Evolutionary conservation across 768 basidiomycete species (phyloP), one percentile per base, ranked within the genome.

Genomic region (Boletus sp.): DNA sequence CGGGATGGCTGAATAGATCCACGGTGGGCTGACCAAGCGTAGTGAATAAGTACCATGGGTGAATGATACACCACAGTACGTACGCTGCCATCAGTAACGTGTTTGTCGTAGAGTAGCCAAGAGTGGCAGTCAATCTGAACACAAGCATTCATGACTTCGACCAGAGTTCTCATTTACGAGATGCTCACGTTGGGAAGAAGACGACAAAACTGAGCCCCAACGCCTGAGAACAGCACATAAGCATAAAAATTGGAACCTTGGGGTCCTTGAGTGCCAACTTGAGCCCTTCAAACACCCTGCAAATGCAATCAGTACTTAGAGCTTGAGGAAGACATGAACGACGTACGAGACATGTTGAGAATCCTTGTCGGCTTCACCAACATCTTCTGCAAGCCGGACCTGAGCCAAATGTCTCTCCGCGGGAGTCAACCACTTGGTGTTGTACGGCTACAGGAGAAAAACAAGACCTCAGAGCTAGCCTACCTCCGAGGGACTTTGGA

Each of bases 331-430:
- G 14, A 35, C 12, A 37, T 32, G 42, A 41, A 41, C 14, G 14
- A 73, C 83, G 39, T 64, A 86, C 86, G 85, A 82, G 52, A 83
- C 84, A 32, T 77, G 71, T 0, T 66, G 66, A n/a, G 78, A 79
- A 60, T 88, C 86, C 61, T 78, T 70, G 60, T 87, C 86, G 0
- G 85, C 85, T 71, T 86, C 85, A 2, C 85, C 84, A 9, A 81
- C 83, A 64, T 87, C 85, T 62, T 87, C 86, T 0, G 85, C 82
- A 15, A 87, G 79, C 14, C 86, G 82, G 15, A 79, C 80, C 67
- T 85, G 85, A 4, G 86, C 86, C n/a, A 88, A 75, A 30, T 77
- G 78, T 18, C 77, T 75, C 56, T 87, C 80, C 9, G 73, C 69
- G 0, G 76, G 64, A 12, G 75, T 73, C 32, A 87, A 66, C 85